phyloP scores from a whole-genome alignment of 2,329 filamentous ascomycete species.

The Fusarium sp. region DNA sequence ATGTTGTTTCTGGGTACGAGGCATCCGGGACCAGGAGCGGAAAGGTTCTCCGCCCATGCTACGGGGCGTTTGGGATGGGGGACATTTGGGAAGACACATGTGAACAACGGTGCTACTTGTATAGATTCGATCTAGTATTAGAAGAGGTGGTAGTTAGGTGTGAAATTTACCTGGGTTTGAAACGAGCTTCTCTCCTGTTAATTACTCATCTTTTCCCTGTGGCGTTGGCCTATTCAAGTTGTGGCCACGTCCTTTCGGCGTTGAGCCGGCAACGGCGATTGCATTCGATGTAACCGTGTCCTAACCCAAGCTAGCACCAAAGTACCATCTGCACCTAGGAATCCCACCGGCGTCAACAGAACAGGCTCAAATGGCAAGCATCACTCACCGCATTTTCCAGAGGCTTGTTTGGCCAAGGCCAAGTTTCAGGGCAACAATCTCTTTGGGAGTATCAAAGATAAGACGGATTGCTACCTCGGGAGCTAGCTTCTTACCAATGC shows the following conservation, averaged over 20 bases:
- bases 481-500: neutral
- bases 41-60: conserved; percentile 45
- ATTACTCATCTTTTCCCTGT: neutral
- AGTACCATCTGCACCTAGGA: neutral
- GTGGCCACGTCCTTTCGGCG: neutral
- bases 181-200: conserved; percentile 14
- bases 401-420: neutral
- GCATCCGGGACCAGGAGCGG: conserved; percentile 43
- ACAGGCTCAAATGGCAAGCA: neutral
- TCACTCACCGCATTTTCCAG: neutral
- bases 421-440: neutral
- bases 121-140: conserved; percentile 48
- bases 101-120: conserved; percentile 46
- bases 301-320: neutral
- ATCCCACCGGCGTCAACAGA: neutral
- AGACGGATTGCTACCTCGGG: neutral
- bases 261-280: neutral
- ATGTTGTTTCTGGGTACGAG: conserved; percentile 46
- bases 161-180: conserved; percentile 43
- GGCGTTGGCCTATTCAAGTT: neutral
- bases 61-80: conserved; percentile 46
- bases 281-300: neutral
- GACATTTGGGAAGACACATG: conserved; percentile 45
- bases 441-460: neutral
- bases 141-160: conserved; percentile 44